Base-by-base conservation (phyloP, 2,329 filamentous ascomycete genomes). In the Neobulgaria alba region DNA sequence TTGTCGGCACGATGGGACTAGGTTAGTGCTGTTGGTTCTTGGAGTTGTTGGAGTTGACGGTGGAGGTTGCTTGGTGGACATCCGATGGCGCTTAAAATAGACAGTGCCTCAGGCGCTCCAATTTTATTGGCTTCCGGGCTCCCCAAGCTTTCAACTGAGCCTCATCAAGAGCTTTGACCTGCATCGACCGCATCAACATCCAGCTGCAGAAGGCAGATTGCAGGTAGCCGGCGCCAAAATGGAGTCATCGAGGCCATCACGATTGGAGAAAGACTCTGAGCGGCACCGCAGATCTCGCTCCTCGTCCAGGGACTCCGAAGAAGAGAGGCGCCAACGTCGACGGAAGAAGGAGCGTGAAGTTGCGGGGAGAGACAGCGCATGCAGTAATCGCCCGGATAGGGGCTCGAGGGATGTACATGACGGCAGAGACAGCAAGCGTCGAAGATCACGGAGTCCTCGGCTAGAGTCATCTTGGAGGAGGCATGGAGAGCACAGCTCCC, bases 391-490 rank as follows among this genome's bases (percentile, higher is more conserved):
- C 29, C 12, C 39, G 30, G 46, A 35, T 7, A 41, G 39, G 29
- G 35, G 35, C 15, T 36, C 32, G 21, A 48, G 42, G 36, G 49
- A 52, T 16, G 46, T 30, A 35, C 38, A 53, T 34, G 41, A 48
- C 16, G 51, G 49, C 10, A 45, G 46, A 29, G 46, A 50, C 10
- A 42, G 45, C 38, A 49, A 54, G 33, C 57, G 53, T 18, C 50
- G 52, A 38, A 47, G 55, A 39, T 58, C 57, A 20, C 51, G 52
- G 14, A 59, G 58, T 43, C 56, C 57, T 21, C 33, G 30, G 30
- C 31, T 46, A 19, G 41, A 47, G 15, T 43, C 46, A 5, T 51
- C 55, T 35, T 42, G 41, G 9, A 32, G 48, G 35, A 40, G 46
- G 34, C 33, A 51, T 12, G 46, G 53, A 16, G 52, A 55, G 7